Evolutionary conservation across 768 basidiomycete genomes (phyloP).

Genomic region (Mycena alexandri): DNA sequence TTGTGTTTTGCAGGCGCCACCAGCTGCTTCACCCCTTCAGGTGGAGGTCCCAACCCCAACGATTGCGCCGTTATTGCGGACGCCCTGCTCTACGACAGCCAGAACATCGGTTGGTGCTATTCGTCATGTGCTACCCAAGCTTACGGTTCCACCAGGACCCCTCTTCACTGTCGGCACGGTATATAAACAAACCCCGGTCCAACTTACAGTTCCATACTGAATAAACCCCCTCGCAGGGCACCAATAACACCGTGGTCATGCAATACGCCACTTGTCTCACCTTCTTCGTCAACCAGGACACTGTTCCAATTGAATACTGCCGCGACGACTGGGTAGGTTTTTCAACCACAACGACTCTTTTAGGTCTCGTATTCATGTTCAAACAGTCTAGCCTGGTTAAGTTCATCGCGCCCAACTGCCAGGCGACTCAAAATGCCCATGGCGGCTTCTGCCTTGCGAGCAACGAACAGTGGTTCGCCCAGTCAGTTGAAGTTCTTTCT

Average conservation of each 20-base stretch:
- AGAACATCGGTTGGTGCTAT: constrained; percentile 55
- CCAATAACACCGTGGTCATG: constrained; percentile 54
- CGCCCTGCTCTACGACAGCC: no score
- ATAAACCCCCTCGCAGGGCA: no score
- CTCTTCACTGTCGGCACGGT: constrained; percentile 50
- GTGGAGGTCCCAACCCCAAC: constrained; percentile 62
- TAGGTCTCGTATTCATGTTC: no score
- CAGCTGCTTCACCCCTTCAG: constrained; percentile 60
- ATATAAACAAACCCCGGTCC: no score
- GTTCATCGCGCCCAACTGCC: constrained; percentile 60
- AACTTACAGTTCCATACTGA: no score
- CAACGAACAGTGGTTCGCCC: constrained; percentile 63
- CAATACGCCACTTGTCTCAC: no score
- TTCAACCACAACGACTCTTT: background rate
- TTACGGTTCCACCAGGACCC: constrained; percentile 39
- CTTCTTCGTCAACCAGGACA: constrained; percentile 64
- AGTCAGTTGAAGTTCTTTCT: constrained; percentile 49
- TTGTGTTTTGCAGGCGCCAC: constrained; percentile 48
- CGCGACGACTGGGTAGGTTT: constrained; percentile 59
- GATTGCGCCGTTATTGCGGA: constrained; percentile 65
- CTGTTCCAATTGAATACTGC: constrained; percentile 55
- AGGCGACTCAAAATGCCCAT: constrained; percentile 62
- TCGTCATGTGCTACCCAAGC: background rate
- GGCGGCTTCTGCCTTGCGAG: constrained; percentile 62
- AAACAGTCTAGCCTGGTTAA: constrained; percentile 55